phyloP scores from a whole-genome alignment of 768 basidiomycete species.

The Baorangia bicolor region DNA sequence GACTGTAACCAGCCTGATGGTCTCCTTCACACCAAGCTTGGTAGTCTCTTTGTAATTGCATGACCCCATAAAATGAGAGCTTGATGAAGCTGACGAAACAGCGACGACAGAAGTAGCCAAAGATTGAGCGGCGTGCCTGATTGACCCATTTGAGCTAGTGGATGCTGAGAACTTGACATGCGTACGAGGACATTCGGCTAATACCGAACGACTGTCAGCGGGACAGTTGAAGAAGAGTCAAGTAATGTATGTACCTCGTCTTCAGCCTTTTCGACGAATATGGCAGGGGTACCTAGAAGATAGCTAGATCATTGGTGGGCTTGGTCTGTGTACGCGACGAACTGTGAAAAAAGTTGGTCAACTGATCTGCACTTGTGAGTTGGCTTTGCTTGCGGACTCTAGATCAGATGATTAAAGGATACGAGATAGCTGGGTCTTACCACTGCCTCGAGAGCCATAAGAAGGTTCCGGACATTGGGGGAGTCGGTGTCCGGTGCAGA shows the following conservation, averaged over 20 bases:
- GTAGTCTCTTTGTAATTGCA: conserved; percentile 66
- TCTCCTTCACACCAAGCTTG: conserved; percentile 59
- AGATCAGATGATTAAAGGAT: conserved; percentile 18
- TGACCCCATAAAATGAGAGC: conserved; percentile 71
- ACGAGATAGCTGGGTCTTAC: conserved; percentile 26
- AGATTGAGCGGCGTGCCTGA: conserved; percentile 72
- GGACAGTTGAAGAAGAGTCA: not conserved
- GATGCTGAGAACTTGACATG: not conserved
- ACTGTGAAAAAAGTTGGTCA: conserved; percentile 59
- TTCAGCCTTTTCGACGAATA: conserved; percentile 59
- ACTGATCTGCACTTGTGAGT: conserved; percentile 53
- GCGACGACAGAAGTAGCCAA: conserved; percentile 79
- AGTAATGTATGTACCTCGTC: conserved; percentile 44
- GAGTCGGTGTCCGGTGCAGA: conserved; percentile 45
- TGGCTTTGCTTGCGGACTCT: conserved; percentile 41
- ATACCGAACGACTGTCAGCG: conserved; percentile 8
- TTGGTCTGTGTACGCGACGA: conserved; percentile 9
- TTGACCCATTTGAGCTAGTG: not conserved
- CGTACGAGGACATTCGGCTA: conserved; percentile 30
- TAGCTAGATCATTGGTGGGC: not conserved
- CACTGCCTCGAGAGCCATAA: conserved; percentile 44
- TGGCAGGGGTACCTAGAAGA: conserved; percentile 47
- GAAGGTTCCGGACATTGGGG: conserved; percentile 42
- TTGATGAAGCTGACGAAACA: conserved; percentile 75
- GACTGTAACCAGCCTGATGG: conserved; percentile 45